Evolutionary conservation across 2,329 filamentous ascomycete genomes (phyloP).

Genomic region (Pezicula carpinea): DNA sequence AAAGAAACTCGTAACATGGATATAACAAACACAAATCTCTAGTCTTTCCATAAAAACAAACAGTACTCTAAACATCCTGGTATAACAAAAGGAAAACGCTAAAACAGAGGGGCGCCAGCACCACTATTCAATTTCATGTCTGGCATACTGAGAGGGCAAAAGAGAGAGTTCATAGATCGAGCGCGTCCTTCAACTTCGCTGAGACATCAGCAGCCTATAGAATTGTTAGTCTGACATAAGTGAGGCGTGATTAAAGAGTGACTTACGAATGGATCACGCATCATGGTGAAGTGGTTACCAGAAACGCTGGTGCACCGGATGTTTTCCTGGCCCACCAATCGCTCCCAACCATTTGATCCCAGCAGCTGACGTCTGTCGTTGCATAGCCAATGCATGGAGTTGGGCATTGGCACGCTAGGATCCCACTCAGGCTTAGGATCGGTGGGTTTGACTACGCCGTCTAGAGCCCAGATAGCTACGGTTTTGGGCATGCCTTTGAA

Average conservation of each 20-base stretch:
- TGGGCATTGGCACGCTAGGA: conserved; percentile 41
- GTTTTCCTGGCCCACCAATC: conserved; percentile 14
- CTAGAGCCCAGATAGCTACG: conserved; percentile 64
- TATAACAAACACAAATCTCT: not conserved
- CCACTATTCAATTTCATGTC: too few species aligned
- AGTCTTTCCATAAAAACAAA: not conserved
- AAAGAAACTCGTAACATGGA: not conserved
- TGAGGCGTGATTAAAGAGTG: not conserved
- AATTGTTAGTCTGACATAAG: not conserved
- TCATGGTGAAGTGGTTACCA: conserved; percentile 22
- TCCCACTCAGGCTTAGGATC: conserved; percentile 60
- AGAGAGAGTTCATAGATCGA: not conserved
- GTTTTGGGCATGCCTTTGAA: conserved; percentile 52
- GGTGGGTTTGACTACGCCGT: conserved; percentile 65
- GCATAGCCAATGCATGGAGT: conserved; percentile 58
- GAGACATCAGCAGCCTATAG: not conserved
- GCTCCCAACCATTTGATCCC: conserved; percentile 59
- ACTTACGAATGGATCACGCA: conserved; percentile 18
- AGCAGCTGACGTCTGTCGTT: conserved; percentile 65
- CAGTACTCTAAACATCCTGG: not conserved
- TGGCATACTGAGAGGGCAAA: too few species aligned
- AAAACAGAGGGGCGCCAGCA: too few species aligned
- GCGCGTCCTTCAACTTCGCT: not conserved
- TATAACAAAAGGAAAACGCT: not conserved
- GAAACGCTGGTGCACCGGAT: conserved; percentile 8